A percentile compares a stretch with the other conserved stretches of the same genome.
These are phyloP conservation scores for Xylariaceae sp. DNA, from an alignment of 2,329 filamentous ascomycete genomes.

Conservation along the genomic window DNA sequence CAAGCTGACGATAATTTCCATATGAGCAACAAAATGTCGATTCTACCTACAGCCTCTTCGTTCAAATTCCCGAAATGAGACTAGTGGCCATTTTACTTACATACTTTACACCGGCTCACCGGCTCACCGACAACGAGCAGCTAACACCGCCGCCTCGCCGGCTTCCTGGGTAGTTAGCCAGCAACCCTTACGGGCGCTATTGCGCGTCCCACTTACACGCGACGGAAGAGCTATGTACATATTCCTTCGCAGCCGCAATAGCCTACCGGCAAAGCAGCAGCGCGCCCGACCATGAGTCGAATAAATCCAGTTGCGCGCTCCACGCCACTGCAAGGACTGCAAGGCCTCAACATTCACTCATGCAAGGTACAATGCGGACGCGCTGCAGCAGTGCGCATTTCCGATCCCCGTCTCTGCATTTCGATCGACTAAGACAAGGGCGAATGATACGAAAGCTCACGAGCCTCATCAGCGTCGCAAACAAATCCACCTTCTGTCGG, in stretches of 20 bases:
- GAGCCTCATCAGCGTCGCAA: conserved; percentile 39
- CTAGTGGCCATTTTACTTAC: too few relatives aligned
- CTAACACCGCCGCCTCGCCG: too few relatives aligned
- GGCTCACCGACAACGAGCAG: too few relatives aligned
- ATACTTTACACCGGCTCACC: too few relatives aligned
- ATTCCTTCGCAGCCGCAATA: conserved; percentile 18
- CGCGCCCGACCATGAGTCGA: neutral
- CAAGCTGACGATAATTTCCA: conserved; percentile 1
- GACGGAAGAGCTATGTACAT: neutral
- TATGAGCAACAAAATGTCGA: too few relatives aligned
- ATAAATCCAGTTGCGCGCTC: conserved; percentile 3
- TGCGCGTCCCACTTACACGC: too few relatives aligned
- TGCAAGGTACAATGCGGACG: conserved; percentile 42
- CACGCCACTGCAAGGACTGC: conserved; percentile 7
- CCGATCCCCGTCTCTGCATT: conserved; percentile 35
- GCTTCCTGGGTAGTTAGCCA: too few relatives aligned
- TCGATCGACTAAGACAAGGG: conserved; percentile 33
- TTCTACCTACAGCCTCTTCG: too few relatives aligned
- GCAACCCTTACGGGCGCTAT: too few relatives aligned
- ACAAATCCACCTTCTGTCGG: conserved; percentile 24
- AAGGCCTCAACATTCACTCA: conserved; percentile 4
- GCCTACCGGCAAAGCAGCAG: neutral
- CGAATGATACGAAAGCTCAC: conserved; percentile 41
- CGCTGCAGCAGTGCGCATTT: conserved; percentile 32
- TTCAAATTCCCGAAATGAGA: too few relatives aligned